Evolutionary conservation across 2,329 filamentous ascomycete species (phyloP).

Genomic region (Aspergillus thermomutatus): DNA sequence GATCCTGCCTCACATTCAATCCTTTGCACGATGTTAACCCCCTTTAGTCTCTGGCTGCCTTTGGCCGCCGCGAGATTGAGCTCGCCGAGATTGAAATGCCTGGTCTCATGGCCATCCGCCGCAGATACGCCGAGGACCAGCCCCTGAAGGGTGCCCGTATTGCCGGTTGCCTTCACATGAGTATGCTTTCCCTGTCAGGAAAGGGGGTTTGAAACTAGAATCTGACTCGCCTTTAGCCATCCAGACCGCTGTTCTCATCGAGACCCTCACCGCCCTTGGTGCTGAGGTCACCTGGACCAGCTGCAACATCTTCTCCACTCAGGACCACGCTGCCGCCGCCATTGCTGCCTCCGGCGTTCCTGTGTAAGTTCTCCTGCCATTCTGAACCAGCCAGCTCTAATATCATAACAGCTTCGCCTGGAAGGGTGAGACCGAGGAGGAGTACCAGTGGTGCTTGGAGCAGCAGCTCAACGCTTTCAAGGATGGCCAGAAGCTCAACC

Average conservation of each 20-base stretch:
- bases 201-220: neutral
- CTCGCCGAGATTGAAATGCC: slow-evolving; percentile 96
- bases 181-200: slow-evolving; percentile 41
- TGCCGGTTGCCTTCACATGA: slow-evolving; percentile 98
- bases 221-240: slow-evolving; percentile 58
- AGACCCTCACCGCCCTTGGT: slow-evolving; percentile 90
- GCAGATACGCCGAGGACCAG: slow-evolving; percentile 89
- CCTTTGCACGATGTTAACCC: slow-evolving; percentile 5
- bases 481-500: slow-evolving; percentile 92
- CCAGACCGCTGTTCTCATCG: slow-evolving; percentile 98
- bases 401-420: slow-evolving; percentile 56
- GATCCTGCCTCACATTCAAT: neutral
- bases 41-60: slow-evolving; percentile 76
- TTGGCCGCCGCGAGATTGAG: slow-evolving; percentile 98
- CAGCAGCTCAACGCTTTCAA: slow-evolving; percentile 98
- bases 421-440: slow-evolving; percentile 97
- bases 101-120: slow-evolving; percentile 91
- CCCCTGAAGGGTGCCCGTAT: slow-evolving; percentile 92
- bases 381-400: slow-evolving; percentile 19
- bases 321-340: slow-evolving; percentile 96
- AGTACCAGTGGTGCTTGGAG: slow-evolving; percentile 99
- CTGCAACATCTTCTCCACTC: slow-evolving; percentile 99
- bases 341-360: slow-evolving; percentile 92
- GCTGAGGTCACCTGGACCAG: slow-evolving; percentile 98
- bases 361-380: slow-evolving; percentile 52